phyloP scores from a whole-genome alignment of 139 green algal species.

The Spirogloea muscicola region DNA sequence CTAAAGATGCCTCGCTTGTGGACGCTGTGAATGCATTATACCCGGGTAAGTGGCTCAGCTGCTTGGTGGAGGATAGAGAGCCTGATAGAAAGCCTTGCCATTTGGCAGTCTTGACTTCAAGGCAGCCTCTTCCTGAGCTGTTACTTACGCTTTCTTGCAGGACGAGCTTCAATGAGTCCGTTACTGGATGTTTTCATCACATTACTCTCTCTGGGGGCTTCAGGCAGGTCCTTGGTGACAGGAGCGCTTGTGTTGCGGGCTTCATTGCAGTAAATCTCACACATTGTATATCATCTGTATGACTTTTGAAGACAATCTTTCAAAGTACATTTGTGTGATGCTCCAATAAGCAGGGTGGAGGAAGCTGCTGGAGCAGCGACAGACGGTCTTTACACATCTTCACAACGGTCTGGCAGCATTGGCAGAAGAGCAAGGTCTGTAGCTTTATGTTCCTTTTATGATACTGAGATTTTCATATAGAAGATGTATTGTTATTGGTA shows the following conservation, averaged over 20 bases:
- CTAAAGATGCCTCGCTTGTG: constrained; percentile 52
- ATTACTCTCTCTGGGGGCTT: constrained; percentile 77
- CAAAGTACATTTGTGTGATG: no score
- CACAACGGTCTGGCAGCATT: neutral
- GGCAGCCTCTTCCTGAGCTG: no score
- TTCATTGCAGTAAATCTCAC: no score
- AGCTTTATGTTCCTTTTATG: no score
- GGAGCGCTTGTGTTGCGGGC: no score
- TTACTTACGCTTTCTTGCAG: no score
- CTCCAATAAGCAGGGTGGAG: constrained; percentile 58
- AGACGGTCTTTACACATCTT: constrained; percentile 66
- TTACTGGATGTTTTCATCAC: constrained; percentile 90
- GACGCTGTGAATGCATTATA: constrained; percentile 59
- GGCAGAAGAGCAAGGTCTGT: constrained; percentile 8
- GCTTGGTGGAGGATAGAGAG: neutral
- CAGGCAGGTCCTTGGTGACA: constrained; percentile 42
- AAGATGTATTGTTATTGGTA: no score
- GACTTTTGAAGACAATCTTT: neutral
- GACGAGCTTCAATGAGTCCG: constrained; percentile 68
- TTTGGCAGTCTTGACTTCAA: no score
- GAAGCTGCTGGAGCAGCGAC: constrained; percentile 62
- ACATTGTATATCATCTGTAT: no score
- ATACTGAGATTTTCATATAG: no score
- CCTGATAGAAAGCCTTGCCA: no score
- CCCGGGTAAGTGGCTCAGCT: constrained; percentile 6